Conservation (phyloP, 2,329 filamentous ascomycete genomes). For the Aspergillus unguis region DNA sequence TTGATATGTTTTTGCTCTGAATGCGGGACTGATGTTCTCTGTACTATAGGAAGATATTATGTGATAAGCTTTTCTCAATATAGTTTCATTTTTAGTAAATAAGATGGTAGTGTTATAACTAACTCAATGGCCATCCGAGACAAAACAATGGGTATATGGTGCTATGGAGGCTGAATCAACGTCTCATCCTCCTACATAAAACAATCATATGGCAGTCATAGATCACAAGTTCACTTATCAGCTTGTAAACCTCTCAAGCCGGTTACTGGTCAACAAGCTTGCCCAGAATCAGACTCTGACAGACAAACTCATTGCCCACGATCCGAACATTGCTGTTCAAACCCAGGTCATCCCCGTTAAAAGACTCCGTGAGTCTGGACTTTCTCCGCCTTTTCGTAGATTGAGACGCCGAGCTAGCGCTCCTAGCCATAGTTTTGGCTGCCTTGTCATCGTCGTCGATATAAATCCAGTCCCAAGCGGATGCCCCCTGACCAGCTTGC, state of each 20-base stretch:
- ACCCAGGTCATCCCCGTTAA: slow-evolving; percentile 30
- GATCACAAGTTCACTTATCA: not conserved
- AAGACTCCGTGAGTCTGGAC: slow-evolving; percentile 23
- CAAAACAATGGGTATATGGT: slow-evolving; percentile 8
- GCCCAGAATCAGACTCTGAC: slow-evolving; percentile 89
- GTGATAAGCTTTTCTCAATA: slow-evolving; percentile 8
- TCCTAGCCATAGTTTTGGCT: slow-evolving; percentile 46
- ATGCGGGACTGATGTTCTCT: slow-evolving; percentile 24
- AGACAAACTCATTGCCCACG: slow-evolving; percentile 79
- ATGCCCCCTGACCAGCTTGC: slow-evolving; percentile 40
- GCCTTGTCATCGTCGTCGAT: slow-evolving; percentile 63
- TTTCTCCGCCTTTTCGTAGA: slow-evolving; percentile 47
- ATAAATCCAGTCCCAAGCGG: slow-evolving; percentile 72
- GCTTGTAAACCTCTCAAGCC: not conserved
- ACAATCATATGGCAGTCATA: not conserved
- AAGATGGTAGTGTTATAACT: no score
- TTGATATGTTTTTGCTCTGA: slow-evolving; percentile 3
- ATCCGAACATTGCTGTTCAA: slow-evolving; percentile 57
- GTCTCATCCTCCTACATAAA: not conserved
- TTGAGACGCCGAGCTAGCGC: slow-evolving; percentile 16
- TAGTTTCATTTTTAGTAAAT: slow-evolving; percentile 2
- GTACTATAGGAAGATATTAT: slow-evolving; percentile 33
- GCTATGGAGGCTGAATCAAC: not conserved
- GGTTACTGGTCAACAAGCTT: slow-evolving; percentile 62
- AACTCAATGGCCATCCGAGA: not conserved